Percentiles rank a stretch among this genome's conserved stretches.
These are phyloP conservation scores for Abrus precatorius DNA, from an alignment of 306 rosid species.

Conservation along the genomic window DNA sequence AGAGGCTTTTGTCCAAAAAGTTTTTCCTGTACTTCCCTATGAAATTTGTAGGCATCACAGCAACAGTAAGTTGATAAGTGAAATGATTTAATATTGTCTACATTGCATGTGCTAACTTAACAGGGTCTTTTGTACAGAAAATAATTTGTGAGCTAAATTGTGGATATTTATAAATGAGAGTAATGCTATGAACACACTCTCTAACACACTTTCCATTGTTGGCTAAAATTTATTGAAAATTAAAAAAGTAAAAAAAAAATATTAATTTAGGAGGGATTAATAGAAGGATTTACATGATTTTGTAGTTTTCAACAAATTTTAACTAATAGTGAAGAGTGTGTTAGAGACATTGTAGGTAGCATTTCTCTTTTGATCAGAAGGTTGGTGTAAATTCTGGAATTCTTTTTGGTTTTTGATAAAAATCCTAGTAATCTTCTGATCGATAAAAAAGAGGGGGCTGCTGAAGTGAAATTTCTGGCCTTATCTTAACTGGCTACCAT, in stretches of 20 bases:
- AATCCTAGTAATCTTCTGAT: slow-evolving; percentile 13
- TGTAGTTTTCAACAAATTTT: too few species aligned
- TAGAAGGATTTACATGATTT: too few species aligned
- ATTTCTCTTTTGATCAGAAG: not conserved
- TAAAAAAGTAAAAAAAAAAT: too few species aligned
- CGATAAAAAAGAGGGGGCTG: not conserved
- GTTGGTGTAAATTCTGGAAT: not conserved
- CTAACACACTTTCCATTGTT: too few species aligned
- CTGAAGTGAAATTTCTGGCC: not conserved
- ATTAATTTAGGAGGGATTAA: too few species aligned
- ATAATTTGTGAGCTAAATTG: slow-evolving; percentile 30
- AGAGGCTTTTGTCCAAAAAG: slow-evolving; percentile 34
- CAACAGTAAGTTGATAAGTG: not conserved
- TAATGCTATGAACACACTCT: too few species aligned
- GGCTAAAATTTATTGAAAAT: too few species aligned
- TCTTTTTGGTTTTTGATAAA: not conserved
- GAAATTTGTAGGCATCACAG: slow-evolving; percentile 31
- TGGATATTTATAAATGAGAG: not conserved
- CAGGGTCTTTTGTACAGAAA: slow-evolving; percentile 5
- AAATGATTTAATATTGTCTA: slow-evolving; percentile 33
- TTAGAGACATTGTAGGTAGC: too few species aligned
- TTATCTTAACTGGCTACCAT: not conserved
- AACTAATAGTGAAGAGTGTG: too few species aligned
- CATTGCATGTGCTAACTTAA: slow-evolving; percentile 4
- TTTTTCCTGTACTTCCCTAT: not conserved